Percentiles rank a stretch among this genome's conserved stretches.
phyloP scores from a whole-genome alignment of 2,329 filamentous ascomycete species.

The Neodidymelliopsis sp. region DNA sequence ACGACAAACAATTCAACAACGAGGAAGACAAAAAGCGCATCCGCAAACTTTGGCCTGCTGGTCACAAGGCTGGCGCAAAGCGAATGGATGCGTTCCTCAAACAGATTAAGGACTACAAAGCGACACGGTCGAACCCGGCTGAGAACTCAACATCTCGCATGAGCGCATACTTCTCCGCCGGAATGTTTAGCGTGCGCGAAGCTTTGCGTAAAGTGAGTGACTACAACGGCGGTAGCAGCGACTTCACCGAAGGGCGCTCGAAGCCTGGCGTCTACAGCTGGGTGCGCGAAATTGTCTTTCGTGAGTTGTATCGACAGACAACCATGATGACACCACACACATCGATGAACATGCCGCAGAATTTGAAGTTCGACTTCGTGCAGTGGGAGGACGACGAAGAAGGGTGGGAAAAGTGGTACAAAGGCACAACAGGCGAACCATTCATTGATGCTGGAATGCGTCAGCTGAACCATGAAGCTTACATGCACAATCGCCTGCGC shows the following conservation, averaged over 20 bases:
- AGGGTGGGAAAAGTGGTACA: slow-evolving; percentile 58
- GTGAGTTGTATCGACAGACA: slow-evolving; percentile 60
- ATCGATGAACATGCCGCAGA: slow-evolving; percentile 59
- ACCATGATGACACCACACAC: slow-evolving; percentile 57
- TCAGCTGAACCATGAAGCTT: not conserved
- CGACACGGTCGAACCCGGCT: slow-evolving; percentile 54
- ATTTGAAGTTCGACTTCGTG: slow-evolving; percentile 61
- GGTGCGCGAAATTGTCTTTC: slow-evolving; percentile 61
- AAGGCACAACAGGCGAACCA: slow-evolving; percentile 57
- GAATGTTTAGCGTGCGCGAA: slow-evolving; percentile 56
- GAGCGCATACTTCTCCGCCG: slow-evolving; percentile 56
- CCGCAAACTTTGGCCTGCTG: slow-evolving; percentile 55
- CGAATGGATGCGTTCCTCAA: slow-evolving; percentile 53
- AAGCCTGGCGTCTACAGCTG: slow-evolving; percentile 52
- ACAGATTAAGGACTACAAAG: slow-evolving; percentile 52
- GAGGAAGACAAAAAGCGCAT: slow-evolving; percentile 51
- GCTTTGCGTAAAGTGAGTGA: slow-evolving; percentile 52
- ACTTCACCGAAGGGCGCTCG: slow-evolving; percentile 53
- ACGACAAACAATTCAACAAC: slow-evolving; percentile 52
- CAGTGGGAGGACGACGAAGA: slow-evolving; percentile 60
- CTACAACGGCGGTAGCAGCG: slow-evolving; percentile 51
- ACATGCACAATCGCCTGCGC: slow-evolving; percentile 52
- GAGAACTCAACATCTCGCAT: slow-evolving; percentile 53
- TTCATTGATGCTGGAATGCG: slow-evolving; percentile 57
- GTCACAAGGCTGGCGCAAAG: slow-evolving; percentile 53